phyloP scores from a whole-genome alignment of 371 early-diverging fungal genomes.

The Coelomomyces lativittatus region DNA sequence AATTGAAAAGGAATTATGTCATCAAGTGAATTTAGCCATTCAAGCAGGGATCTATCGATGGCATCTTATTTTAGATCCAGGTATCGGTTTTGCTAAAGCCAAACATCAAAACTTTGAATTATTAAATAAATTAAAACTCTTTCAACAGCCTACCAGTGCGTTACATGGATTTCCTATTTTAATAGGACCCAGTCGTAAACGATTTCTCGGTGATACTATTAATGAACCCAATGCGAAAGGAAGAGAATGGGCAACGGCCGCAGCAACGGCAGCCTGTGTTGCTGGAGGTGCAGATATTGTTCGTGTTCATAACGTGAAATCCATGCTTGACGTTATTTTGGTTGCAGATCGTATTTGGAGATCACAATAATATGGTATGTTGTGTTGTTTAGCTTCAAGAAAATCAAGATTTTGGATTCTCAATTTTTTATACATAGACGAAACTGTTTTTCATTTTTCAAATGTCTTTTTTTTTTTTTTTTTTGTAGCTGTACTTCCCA shows the following conservation, averaged over 20 bases:
- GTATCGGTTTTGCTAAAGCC: conserved; percentile 89
- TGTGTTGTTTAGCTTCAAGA: no score
- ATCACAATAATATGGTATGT: not conserved
- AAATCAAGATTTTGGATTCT: no score
- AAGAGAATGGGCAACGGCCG: conserved; percentile 80
- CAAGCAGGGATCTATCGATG: conserved; percentile 68
- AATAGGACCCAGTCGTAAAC: conserved; percentile 68
- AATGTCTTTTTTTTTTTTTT: no score
- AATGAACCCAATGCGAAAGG: conserved; percentile 50
- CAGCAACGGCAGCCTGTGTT: conserved; percentile 71
- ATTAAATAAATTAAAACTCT: conserved; percentile 10
- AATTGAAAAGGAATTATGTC: conserved; percentile 49
- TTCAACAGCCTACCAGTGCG: conserved; percentile 17
- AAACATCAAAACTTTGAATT: conserved; percentile 67
- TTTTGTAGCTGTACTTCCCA: no score
- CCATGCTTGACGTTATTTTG: conserved; percentile 67
- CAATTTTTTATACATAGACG: no score
- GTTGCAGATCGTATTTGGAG: conserved; percentile 65
- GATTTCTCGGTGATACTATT: conserved; percentile 61
- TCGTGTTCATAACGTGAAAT: conserved; percentile 82
- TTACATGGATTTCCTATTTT: conserved; percentile 61
- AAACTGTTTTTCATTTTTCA: no score
- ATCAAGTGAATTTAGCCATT: conserved; percentile 47
- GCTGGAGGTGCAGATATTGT: conserved; percentile 69
- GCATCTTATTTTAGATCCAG: conserved; percentile 92